Evolutionary conservation across 2,329 filamentous ascomycete species (phyloP).

Genomic region (Diatrype stigma): DNA sequence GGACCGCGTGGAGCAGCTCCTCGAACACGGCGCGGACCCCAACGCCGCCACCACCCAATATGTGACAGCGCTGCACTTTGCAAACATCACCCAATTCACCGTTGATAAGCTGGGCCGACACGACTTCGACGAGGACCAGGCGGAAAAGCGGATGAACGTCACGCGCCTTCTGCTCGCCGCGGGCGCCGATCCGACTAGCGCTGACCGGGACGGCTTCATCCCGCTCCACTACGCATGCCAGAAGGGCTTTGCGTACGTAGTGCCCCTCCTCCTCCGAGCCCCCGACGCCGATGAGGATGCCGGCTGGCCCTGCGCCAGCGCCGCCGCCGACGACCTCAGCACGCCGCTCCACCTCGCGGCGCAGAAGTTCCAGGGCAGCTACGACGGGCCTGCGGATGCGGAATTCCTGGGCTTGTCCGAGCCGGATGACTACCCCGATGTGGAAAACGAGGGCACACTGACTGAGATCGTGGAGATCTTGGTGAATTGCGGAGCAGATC

Average conservation of each 20-base stretch:
- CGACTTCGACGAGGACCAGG: background rate
- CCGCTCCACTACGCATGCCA: background rate
- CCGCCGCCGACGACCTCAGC: background rate
- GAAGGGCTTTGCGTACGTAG: background rate
- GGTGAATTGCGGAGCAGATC: background rate
- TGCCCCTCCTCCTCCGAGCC: background rate
- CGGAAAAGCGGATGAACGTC: background rate
- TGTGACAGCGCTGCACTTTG: background rate
- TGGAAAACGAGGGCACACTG: background rate
- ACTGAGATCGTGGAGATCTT: background rate
- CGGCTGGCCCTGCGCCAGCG: background rate
- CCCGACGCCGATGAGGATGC: background rate
- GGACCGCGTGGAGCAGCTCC: background rate
- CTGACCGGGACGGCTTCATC: background rate
- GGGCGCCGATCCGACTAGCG: background rate
- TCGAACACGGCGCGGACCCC: background rate
- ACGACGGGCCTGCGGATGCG: background rate
- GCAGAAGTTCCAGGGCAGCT: too few relatives aligned
- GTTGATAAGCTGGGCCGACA: background rate
- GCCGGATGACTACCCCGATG: background rate
- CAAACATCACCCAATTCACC: background rate
- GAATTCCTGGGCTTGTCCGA: background rate
- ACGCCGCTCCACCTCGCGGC: background rate
- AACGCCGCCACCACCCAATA: background rate
- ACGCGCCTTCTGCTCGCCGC: background rate